Percentiles rank a stretch among this genome's conserved stretches.
Conservation (phyloP, 2,329 filamentous ascomycete genomes). For the Dactylellina haptotyla region DNA sequence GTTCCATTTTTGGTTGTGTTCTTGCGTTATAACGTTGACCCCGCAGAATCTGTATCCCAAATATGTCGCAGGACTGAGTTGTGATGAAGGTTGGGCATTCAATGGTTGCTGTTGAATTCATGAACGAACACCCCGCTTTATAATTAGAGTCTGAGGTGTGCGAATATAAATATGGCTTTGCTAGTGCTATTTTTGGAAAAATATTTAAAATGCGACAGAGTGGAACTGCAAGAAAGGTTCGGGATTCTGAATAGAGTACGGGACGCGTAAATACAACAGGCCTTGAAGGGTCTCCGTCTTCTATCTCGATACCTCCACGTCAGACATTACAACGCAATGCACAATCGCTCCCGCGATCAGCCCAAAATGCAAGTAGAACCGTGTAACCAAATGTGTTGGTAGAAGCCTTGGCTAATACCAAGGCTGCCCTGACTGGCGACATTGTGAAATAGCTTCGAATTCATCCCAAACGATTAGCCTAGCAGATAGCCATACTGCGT, state of each 20-base stretch:
- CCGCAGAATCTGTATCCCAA: not conserved
- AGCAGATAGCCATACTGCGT: too few relatives aligned
- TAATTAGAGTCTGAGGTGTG: too few relatives aligned
- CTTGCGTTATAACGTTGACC: not conserved
- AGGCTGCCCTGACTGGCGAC: too few relatives aligned
- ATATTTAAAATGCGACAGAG: too few relatives aligned
- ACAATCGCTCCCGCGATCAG: not conserved
- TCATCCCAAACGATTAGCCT: not conserved
- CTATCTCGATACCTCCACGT: not conserved
- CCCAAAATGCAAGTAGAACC: not conserved
- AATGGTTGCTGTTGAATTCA: too few relatives aligned
- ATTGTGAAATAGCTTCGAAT: too few relatives aligned
- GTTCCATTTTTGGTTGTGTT: not conserved
- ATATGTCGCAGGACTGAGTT: not conserved
- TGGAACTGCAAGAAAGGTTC: not conserved
- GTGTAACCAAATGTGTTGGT: not conserved
- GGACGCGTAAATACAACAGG: not conserved
- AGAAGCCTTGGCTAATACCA: not conserved
- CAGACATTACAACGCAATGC: not conserved
- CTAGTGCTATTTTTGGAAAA: too few relatives aligned
- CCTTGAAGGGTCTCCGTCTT: not conserved
- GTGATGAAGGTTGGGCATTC: too few relatives aligned
- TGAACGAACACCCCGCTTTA: too few relatives aligned
- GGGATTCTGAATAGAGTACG: not conserved
- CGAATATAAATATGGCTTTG: too few relatives aligned